Base-by-base conservation (phyloP, 2,329 filamentous ascomycete genomes). In the Fusarium torulosum region DNA sequence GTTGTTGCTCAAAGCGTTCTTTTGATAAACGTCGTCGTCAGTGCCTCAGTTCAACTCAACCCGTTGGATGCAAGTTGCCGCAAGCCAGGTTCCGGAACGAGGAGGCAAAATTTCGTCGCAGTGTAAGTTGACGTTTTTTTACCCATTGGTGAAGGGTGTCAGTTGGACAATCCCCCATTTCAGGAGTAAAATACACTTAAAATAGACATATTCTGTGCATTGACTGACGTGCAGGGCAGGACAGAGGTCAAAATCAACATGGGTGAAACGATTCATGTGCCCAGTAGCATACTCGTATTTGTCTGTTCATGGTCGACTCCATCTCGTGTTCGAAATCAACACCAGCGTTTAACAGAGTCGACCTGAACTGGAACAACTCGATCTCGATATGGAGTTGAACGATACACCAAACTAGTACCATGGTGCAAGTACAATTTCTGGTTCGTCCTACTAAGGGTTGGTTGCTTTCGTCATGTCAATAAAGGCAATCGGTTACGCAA, bases 1-100 rank as follows among this genome's bases (percentile, higher is more conserved):
- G 33, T 50, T 47, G 68, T 68, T 53, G 43, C 62, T 69, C 70
- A 72, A 37, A 27, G 42, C 43, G 19, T 44, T 40, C 53, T 43
- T 29, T 46, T 53, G 40, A 29, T 37, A 25, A 35, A 59, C 37
- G 43, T 45, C 23, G 45, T 64, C 56, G 60, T 72, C 59, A 63
- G 61, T 67, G 40, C 52, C 40, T 21, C 11, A 46, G 33, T 31
- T 23, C 33, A 33, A 52, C 40, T 40, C 21, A 17, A 25, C 31
- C 27, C 35, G 29, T 38, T 25, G 17, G 45, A 60, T 55, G 57
- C 59, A 73, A 35, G 46, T 38, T 44, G 20, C 61, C 54, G 53
- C 20, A 29, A 49, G 29, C 41, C 38, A 38, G 23, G 23, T 33
- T 41, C 49, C n/a, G 7, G 47, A 43, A 21, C 13, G 23, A 49